Evolutionary conservation across 768 basidiomycete genomes (phyloP), one percentile per base, ranked within the genome.

Genomic region (Tylopilus cervinicoccineus): DNA sequence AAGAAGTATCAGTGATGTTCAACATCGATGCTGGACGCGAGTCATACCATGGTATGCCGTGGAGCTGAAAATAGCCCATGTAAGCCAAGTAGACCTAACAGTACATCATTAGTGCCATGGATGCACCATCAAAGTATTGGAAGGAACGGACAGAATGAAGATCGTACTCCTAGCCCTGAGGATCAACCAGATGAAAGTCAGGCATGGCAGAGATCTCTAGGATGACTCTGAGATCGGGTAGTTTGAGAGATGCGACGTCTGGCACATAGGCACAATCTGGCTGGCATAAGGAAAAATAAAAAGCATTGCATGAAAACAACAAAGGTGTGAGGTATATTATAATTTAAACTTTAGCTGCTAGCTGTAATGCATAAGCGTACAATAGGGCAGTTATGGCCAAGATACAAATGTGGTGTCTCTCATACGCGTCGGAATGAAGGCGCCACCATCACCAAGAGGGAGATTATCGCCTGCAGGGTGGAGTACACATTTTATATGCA

Each of bases 161-260:
- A 65, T 89, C 86, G 55, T 81, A 87, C 58, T 86, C 81, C 88
- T 88, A 91, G 19, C 85, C 86, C 51, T 73, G 75, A 16, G 84
- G 84, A 53, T 87, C 83, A 36, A 88, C 88, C 19, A 87, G 69
- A 19, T 80, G 79, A 62, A 86, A 86, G 63, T 87, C 82, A 27
- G 81, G 69, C 84, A 83, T 84, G 43, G 27, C 12, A 12, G 36
- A 19, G 34, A 20, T 3, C 14, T 33, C 32, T 38, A 13, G 9
- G 24, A 48, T 19, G 20, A 13, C 16, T 22, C 14, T 13, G 12
- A 9, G 14, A 17, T 29, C 17, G 14, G 22, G 34, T 13, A 17
- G 28, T 19, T 28, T 20, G 36, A 29, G 16, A 20, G 41, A 24
- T 31, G 38, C 44, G 38, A 39, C 17, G 22, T 27, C 34, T 1